Percentiles rank a stretch among this genome's conserved stretches.
Evolutionary conservation across 257 asterid genomes (phyloP).

Genomic region (Echium plantagineum): DNA sequence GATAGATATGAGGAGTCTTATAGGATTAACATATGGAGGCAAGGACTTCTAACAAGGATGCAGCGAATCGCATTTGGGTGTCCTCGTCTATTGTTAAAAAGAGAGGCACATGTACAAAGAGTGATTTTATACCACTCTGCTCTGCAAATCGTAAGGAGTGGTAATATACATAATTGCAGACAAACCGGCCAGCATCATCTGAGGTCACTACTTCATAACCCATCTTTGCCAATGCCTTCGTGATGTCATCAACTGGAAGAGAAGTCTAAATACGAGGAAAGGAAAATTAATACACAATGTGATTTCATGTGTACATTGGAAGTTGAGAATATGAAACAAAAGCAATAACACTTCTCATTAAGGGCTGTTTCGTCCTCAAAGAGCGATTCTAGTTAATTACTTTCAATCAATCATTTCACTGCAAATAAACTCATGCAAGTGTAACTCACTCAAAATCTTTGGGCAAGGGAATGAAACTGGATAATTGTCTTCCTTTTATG

Average conservation of each 20-base stretch:
- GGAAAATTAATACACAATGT: neutral
- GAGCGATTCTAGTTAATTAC: neutral
- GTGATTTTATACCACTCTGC: slow-evolving; percentile 64
- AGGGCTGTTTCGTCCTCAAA: neutral
- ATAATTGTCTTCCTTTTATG: neutral
- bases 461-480: neutral
- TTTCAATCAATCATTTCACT: neutral
- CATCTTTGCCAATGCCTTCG: slow-evolving; percentile 55
- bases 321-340: neutral
- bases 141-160: slow-evolving; percentile 88
- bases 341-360: neutral
- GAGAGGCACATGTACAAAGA: slow-evolving; percentile 91
- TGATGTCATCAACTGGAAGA: slow-evolving; percentile 64
- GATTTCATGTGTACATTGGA: neutral
- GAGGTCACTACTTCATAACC: slow-evolving; percentile 78
- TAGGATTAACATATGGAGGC: slow-evolving; percentile 40
- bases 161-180: slow-evolving; percentile 91
- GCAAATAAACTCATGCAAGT: no score
- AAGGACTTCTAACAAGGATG: slow-evolving; percentile 67
- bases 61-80: slow-evolving; percentile 93
- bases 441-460: neutral
- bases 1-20: neutral
- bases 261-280: slow-evolving; percentile 31
- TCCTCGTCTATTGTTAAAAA: slow-evolving; percentile 84
- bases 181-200: slow-evolving; percentile 91